Evolutionary conservation across 805 yeast genomes (phyloP), one percentile per base, ranked within the genome.

Genomic region (Saccharomycodes ludwigii): DNA sequence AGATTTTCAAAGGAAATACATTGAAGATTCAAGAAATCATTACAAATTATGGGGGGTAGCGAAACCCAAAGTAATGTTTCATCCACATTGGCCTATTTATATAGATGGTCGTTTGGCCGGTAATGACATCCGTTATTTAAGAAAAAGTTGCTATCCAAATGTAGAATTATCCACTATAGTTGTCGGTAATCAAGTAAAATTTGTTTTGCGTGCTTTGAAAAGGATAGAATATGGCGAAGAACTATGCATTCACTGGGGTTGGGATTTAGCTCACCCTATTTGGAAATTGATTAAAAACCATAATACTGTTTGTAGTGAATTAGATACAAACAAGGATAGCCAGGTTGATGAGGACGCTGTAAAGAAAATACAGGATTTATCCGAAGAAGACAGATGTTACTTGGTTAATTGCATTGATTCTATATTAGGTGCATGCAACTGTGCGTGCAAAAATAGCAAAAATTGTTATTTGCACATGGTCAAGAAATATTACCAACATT

Each of bases 81-180:
- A 73, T 32, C 65, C 74, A 1, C 54, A 59, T n/a, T 52, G 75
- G 32, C 76, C 78, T 0, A 43, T 85, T n/a, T 76, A 68, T 3
- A 58, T 86, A 12, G 95, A 86, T 53, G 69, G 85, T n/a, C 65
- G 95, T 37, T 68, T 74, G 25, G 65, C 73, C 4, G 97, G 96
- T 0, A 81, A 83, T 42, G 64, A 67, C 21, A 62, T 85, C 1
- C 56, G 94, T 31, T 88, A 81, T 48, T 60, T 82, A 19, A 63
- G 96, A 37, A 71, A 78, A 37, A 62, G 85, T 7, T 82, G 95
- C 46, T 54, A 67, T 8, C 84, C 94, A 5, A 85, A 84, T 52
- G 76, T 85, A 46, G 71, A 64, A 37, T 56, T 88, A 18, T 63
- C 63, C 27, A 64, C 80, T 3, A 52, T 69, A 1, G 46, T 57